Base-by-base conservation (phyloP, 2,329 filamentous ascomycete genomes). In the Berkeleyomyces basicola region DNA sequence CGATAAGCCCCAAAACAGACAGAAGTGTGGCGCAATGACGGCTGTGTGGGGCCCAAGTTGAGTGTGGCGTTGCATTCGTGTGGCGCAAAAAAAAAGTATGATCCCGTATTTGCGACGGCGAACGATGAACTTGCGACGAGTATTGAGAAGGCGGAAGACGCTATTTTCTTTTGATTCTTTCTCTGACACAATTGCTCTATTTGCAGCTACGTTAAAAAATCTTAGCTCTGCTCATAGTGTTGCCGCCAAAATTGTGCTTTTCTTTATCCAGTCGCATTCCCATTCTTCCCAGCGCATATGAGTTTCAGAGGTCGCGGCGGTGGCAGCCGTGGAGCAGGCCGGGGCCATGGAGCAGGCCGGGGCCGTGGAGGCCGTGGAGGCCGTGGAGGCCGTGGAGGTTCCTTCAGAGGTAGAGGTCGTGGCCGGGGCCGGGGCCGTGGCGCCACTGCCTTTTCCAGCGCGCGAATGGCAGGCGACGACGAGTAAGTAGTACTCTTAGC, bases 371-470 rank as follows among this genome's bases (percentile, higher is more conserved):
- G 11, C 57, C 53, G 39, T 36, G 58, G 73, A 68, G 69, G 66
- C 46, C 63, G 66, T 59, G 70, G 73, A 58, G 63, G 67, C 33
- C 59, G 59, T 2, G 59, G 59, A 1, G 46, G 59, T 6, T 23
- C 59, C 7, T 49, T 44, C 7, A 49, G 63, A 10, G 59, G 58
- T 7, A 10, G 59, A 3, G 40, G 59, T 9, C 16, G 61, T 14
- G 62, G 64, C 2, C 69, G 74, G 62, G 70, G 70, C 67, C 62
- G 73, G 69, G 60, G 67, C 72, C 58, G 74, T 71, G 64, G 67
- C 62, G 73, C 72, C 23, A 72, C 72, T 40, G 73, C 72, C 43
- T 81, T 80, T 64, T 74, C 77, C 66, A 76, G 72, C 63, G 72
- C 73, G 16, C 74, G 79, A 66, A 65, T 80, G 62, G 76, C 75